Percentiles rank a stretch among this genome's conserved stretches.
phyloP scores from a whole-genome alignment of 306 rosid genomes.

The Casuarina equisetifolia region DNA sequence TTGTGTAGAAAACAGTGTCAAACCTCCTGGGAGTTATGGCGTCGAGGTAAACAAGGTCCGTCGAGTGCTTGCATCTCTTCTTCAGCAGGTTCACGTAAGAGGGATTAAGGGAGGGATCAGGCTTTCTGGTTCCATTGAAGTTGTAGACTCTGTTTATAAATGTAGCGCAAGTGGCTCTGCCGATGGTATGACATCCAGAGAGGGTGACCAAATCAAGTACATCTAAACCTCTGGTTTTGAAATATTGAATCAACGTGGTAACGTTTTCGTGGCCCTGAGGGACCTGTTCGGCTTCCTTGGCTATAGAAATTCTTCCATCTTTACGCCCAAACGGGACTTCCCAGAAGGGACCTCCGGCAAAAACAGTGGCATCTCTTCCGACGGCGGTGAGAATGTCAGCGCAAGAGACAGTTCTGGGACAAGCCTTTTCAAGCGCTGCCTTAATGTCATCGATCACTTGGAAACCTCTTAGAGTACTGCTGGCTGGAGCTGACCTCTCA shows the following conservation, averaged over 20 bases:
- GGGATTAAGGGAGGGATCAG: slow-evolving; percentile 62
- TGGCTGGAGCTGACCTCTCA: slow-evolving; percentile 61
- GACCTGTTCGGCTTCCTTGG: slow-evolving; percentile 63
- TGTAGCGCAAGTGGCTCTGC: slow-evolving; percentile 60
- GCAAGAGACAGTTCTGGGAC: slow-evolving; percentile 82
- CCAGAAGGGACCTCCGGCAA: slow-evolving; percentile 93
- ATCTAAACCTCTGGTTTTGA: slow-evolving; percentile 51
- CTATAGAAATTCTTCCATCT: slow-evolving; percentile 63
- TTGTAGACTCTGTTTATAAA: slow-evolving; percentile 55
- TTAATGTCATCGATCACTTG: slow-evolving; percentile 70
- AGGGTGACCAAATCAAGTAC: slow-evolving; percentile 78
- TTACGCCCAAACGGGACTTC: slow-evolving; percentile 77
- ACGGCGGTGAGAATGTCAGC: slow-evolving; percentile 86
- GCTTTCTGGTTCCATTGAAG: slow-evolving; percentile 53
- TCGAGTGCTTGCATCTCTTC: slow-evolving; percentile 46
- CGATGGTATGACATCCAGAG: slow-evolving; percentile 85
- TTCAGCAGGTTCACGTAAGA: slow-evolving; percentile 49
- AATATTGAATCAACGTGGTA: slow-evolving; percentile 47
- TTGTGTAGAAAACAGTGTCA: slow-evolving; percentile 60
- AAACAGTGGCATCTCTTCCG: slow-evolving; percentile 80
- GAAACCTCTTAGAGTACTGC: slow-evolving; percentile 76
- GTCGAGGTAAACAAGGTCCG: slow-evolving; percentile 59
- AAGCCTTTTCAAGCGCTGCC: slow-evolving; percentile 52
- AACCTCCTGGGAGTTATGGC: slow-evolving; percentile 66
- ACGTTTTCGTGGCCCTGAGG: slow-evolving; percentile 87